These are phyloP conservation scores for Kazachstania sp. DNA, from an alignment of 1,139 yeast genomes.

Conservation along the genomic window DNA sequence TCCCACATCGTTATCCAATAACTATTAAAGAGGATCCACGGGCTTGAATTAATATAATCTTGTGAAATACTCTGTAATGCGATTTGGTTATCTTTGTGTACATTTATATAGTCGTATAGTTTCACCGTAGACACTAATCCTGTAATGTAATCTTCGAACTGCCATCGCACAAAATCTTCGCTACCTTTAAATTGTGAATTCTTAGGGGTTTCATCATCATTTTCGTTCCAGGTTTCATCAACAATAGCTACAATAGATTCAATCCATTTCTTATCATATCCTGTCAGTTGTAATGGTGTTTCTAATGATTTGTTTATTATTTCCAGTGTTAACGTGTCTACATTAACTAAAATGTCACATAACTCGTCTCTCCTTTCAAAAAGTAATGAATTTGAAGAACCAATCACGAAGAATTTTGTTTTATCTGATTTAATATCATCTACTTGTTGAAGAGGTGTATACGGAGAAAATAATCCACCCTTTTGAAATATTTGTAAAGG, in stretches of 20 bases:
- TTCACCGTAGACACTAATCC: slow-evolving; percentile 68
- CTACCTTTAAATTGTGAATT: slow-evolving; percentile 58
- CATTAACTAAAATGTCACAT: slow-evolving; percentile 49
- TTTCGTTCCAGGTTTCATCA: slow-evolving; percentile 35
- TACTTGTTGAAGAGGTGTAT: slow-evolving; percentile 83
- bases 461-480: slow-evolving; percentile 87
- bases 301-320: slow-evolving; percentile 35
- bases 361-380: slow-evolving; percentile 53
- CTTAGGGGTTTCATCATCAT: slow-evolving; percentile 38
- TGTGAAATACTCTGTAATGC: slow-evolving; percentile 21
- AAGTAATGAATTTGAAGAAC: slow-evolving; percentile 79
- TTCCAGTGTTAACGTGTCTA: slow-evolving; percentile 45
- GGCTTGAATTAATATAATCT: slow-evolving; percentile 30
- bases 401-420: slow-evolving; percentile 64
- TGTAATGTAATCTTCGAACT: slow-evolving; percentile 81
- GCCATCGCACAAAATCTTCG: slow-evolving; percentile 81
- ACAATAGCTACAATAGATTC: slow-evolving; percentile 25
- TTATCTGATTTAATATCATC: slow-evolving; percentile 55
- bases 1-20: slow-evolving; percentile 61
- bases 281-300: slow-evolving; percentile 43
- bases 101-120: slow-evolving; percentile 49
- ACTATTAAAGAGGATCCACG: slow-evolving; percentile 43
- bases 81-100: slow-evolving; percentile 33
- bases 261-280: slow-evolving; percentile 69
- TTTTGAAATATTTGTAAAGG: slow-evolving; percentile 81